Evolutionary conservation across 345 rosid species (phyloP), one percentile per base, ranked within the genome.

Genomic region (Fremontodendron californicum): DNA sequence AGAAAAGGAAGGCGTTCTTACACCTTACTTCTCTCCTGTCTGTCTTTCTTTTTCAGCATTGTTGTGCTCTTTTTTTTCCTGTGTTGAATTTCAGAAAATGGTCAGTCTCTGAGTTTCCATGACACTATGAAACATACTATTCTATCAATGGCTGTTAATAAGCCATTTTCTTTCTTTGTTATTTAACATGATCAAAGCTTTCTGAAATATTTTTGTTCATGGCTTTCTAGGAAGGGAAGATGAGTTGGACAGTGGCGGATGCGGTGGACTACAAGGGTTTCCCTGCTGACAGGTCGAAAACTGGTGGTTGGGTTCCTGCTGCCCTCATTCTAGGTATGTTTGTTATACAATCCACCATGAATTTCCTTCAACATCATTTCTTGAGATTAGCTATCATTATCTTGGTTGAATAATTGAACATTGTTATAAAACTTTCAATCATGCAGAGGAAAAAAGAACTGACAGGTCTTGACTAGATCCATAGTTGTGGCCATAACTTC

Each of bases 231-330:
- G 90, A 88, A 54, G 84, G 76, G 33, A 86, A 87, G 84, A 87
- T 77, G 86, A 84, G 89, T 75, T 86, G 88, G 90, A 70, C 81
- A 4, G 85, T 86, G 62, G 81, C 81, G 1, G 92, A 90, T 82
- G 90, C 92, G 6, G 81, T 89, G 49, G 90, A 89, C 76, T 81
- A 84, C 83, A 74, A 79, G 71, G 92, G 89, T 46, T 86, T 79
- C 46, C 91, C 91, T 6, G 91, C 91, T 9, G 90, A 90, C 75
- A 81, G 77, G 76, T 68, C 88, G 25, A 90, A 84, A 79, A 90
- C 94, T 45, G 92, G 94, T 23, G 92, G 92, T 74, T 90, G 94
- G 94, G 75, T 84, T 45, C 88, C 92, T 9, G 94, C 92, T 51
- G 87, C 91, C 16, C 90, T 90, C 40, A 74, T 86, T 75, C 86